These are phyloP conservation scores for Starmerella bombicola DNA, from an alignment of 805 yeast genomes.

Conservation along the genomic window DNA sequence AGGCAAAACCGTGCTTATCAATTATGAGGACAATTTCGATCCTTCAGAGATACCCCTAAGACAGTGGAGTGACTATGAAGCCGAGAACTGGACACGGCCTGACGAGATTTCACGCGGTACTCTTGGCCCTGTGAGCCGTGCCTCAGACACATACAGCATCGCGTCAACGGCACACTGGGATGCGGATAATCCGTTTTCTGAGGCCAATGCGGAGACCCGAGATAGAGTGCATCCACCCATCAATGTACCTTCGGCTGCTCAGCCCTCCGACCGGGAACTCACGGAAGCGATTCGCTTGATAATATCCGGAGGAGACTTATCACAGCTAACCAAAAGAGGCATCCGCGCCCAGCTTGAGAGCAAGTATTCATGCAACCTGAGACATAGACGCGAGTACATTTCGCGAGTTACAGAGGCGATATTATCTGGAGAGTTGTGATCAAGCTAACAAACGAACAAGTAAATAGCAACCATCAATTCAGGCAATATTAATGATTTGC, in stretches of 20 bases:
- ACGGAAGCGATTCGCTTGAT: slow-evolving; percentile 31
- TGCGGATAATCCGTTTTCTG: slow-evolving; percentile 4
- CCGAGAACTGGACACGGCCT: slow-evolving; percentile 34
- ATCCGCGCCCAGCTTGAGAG: slow-evolving; percentile 30
- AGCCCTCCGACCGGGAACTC: slow-evolving; percentile 30
- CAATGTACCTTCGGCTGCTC: slow-evolving; percentile 6
- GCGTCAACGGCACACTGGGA: slow-evolving; percentile 15
- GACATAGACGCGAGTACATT: slow-evolving; percentile 30
- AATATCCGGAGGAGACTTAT: slow-evolving; percentile 30
- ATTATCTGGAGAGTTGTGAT: slow-evolving; percentile 31
- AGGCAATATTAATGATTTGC: no score
- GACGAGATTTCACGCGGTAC: slow-evolving; percentile 3
- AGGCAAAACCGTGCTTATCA: slow-evolving; percentile 38
- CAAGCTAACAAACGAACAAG: no score
- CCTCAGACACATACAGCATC: slow-evolving; percentile 12
- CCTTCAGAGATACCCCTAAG: slow-evolving; percentile 42
- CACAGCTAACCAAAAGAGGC: slow-evolving; percentile 31
- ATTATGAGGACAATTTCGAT: slow-evolving; percentile 42
- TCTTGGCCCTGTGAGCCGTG: not conserved
- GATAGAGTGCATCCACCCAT: not conserved
- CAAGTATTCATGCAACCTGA: slow-evolving; percentile 28
- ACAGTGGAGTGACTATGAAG: slow-evolving; percentile 48
- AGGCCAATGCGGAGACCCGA: not conserved
- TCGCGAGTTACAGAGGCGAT: slow-evolving; percentile 32
- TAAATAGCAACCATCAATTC: no score